Base-by-base conservation (phyloP, 1,139 yeast genomes). In the Geotrichum aggregatum region DNA sequence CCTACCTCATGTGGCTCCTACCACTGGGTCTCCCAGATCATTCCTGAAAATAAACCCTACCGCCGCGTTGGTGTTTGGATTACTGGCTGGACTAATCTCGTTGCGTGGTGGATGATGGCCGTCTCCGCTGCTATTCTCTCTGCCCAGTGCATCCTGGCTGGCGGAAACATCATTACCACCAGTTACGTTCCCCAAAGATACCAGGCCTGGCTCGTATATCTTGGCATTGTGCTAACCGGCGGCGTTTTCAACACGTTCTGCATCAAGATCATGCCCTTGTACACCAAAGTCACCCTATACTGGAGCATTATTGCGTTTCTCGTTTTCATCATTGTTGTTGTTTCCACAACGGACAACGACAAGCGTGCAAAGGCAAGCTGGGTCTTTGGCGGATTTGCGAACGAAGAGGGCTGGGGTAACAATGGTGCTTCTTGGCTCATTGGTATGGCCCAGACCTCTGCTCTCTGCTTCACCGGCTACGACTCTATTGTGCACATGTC, bases 401-500 rank as follows among this genome's bases (percentile, higher is more conserved):
- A 58, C 47, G 44, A 50, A 28, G 46, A 55, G 10, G 62, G 62
- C 22, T 59, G 60, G 57, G 33, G 26, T n/a, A 51, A 54, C 35
- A 51, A 54, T 34, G 62, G 61, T 16, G 55, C 58, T 45, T 52
- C 55, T 11, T 54, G 60, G 53, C 51, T 61, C 35, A 50, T 87
- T 40, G 94, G 94, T 0, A 76, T 86, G 54, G 91, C 84, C 65
- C 84, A 87, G 58, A 80, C 89, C 0, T 81, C 87, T 31, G 85
- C 92, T 19, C 72, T 86, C 61, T 85, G 87, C 58, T 94, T 94
- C 0, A 52, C 57, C 11, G 57, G 57, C 24, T 87, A 84, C 66
- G 92, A 92, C 24, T 81, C 86, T 78, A 72, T 87, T 26, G 86
- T 87, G 18, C 83, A 92, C 6, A 77, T 87, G 74, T 80, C 88